phyloP scores from a whole-genome alignment of 192 early-diverging fungal species.

The Linnemannia zychae region DNA sequence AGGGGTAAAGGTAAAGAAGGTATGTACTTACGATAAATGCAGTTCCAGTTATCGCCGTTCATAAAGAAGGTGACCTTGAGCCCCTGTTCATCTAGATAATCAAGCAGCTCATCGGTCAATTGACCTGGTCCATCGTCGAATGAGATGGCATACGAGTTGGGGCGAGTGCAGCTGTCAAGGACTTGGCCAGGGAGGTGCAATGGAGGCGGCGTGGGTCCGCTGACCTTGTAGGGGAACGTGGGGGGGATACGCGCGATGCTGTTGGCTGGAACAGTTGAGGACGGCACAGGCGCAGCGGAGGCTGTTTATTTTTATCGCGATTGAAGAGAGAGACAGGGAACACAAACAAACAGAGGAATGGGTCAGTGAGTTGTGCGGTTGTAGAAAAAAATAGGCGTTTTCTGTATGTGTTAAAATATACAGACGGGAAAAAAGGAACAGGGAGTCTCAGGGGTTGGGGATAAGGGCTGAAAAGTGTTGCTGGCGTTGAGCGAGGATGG shows the following conservation, averaged over 20 bases:
- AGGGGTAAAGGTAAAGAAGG: conserved; percentile 45
- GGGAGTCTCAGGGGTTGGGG: not conserved
- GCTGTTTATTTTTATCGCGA: conserved; percentile 1
- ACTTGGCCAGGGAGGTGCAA: conserved; percentile 28
- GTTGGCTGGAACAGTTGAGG: conserved; percentile 1
- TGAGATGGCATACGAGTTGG: conserved; percentile 62
- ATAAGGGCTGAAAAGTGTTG: not conserved
- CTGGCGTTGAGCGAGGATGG: not conserved
- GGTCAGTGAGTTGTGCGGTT: not conserved
- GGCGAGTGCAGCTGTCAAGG: conserved; percentile 22
- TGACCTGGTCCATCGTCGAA: conserved; percentile 78
- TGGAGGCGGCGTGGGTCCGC: conserved; percentile 20
- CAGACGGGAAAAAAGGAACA: not conserved
- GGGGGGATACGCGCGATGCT: not conserved
- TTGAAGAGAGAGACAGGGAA: not conserved
- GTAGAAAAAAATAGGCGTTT: no score
- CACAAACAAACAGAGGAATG: not conserved
- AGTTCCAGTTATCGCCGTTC: conserved; percentile 63
- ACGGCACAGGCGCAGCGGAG: conserved; percentile 19
- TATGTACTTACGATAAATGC: conserved; percentile 56
- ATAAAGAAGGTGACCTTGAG: conserved; percentile 81
- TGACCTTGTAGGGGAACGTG: conserved; percentile 36
- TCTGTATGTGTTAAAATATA: not conserved
- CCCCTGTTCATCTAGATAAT: conserved; percentile 61
- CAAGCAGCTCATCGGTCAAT: conserved; percentile 65